These are phyloP conservation scores for Populus deltoides DNA, from an alignment of 345 rosid species.

Conservation along the genomic window DNA sequence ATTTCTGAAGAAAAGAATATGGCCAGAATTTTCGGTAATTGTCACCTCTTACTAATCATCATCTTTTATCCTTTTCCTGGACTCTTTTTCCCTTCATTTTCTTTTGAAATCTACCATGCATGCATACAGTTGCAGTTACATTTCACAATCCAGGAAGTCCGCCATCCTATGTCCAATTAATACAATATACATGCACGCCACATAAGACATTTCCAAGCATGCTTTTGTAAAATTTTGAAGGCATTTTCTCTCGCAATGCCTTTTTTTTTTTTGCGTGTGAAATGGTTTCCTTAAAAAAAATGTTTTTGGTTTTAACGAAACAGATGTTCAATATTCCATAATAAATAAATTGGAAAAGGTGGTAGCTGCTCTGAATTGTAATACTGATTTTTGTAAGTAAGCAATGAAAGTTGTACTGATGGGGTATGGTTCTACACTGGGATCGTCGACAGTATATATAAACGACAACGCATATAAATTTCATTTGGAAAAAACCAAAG, in stretches of 20 bases:
- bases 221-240: neutral
- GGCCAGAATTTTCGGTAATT: conserved; percentile 22
- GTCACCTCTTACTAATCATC: conserved; percentile 17
- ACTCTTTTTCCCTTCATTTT: neutral
- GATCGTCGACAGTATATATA: neutral
- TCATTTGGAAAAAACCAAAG: too few relatives aligned
- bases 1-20: conserved; percentile 26
- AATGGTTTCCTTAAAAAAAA: too few relatives aligned
- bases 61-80: conserved; percentile 16
- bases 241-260: neutral
- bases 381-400: neutral
- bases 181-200: neutral
- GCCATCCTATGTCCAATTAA: neutral
- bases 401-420: neutral
- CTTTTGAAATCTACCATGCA: neutral
- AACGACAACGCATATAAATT: neutral
- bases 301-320: neutral
- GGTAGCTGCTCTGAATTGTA: neutral
- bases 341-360: neutral
- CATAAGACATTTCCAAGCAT: neutral
- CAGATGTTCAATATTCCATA: neutral
- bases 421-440: neutral
- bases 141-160: neutral
- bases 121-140: neutral
- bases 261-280: too few relatives aligned